These are phyloP conservation scores for Chaetomium tenue DNA, from an alignment of 495 filamentous ascomycete genomes.

Conservation along the genomic window DNA sequence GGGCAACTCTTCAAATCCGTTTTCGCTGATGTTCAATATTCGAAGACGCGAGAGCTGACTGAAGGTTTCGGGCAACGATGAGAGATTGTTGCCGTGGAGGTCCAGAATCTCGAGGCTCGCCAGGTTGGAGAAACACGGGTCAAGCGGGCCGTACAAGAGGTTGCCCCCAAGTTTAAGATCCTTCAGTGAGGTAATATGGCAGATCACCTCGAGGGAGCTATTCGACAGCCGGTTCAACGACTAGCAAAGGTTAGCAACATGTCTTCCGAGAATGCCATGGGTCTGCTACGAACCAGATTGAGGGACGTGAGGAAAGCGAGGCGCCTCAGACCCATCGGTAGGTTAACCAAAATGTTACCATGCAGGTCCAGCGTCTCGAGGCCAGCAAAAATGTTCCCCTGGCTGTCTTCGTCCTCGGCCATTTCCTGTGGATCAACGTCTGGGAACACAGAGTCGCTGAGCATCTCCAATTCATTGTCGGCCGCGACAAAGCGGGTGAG, in stretches of 20 bases:
- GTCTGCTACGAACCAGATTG: slow-evolving; percentile 64
- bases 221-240: slow-evolving; percentile 77
- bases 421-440: slow-evolving; percentile 59
- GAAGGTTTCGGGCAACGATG: slow-evolving; percentile 68
- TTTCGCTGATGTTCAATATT: slow-evolving; percentile 72
- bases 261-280: background rate
- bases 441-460: slow-evolving; percentile 74
- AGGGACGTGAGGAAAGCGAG: slow-evolving; percentile 71
- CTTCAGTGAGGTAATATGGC: slow-evolving; percentile 64
- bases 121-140: slow-evolving; percentile 57
- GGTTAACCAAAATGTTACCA: slow-evolving; percentile 67
- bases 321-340: slow-evolving; percentile 74
- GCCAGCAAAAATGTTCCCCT: slow-evolving; percentile 76
- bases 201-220: slow-evolving; percentile 66
- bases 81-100: slow-evolving; percentile 75
- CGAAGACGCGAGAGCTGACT: slow-evolving; percentile 63
- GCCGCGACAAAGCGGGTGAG: slow-evolving; percentile 84
- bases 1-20: slow-evolving; percentile 66
- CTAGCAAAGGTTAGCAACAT: slow-evolving; percentile 38
- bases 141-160: slow-evolving; percentile 62
- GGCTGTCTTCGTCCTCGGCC: slow-evolving; percentile 59
- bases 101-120: slow-evolving; percentile 74
- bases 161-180: slow-evolving; percentile 86
- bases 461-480: slow-evolving; percentile 80
- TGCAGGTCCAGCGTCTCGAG: slow-evolving; percentile 82